phyloP scores from a whole-genome alignment of 1,284 basidiomycete genomes.

The Thelephora terrestris region DNA sequence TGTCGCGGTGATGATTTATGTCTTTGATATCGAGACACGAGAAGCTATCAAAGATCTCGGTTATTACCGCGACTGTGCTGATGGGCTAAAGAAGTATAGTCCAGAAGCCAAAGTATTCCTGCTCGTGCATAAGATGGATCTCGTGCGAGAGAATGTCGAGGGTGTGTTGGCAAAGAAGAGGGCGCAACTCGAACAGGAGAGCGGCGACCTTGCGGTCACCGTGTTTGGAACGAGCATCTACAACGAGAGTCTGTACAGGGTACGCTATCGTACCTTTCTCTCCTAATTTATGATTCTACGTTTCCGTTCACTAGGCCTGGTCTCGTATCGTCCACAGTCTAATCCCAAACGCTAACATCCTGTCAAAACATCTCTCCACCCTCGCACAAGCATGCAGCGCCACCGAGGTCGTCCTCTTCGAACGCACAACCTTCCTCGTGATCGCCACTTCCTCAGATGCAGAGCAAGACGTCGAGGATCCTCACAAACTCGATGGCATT shows the following conservation, averaged over 20 bases:
- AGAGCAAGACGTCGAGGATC: slow-evolving; percentile 22
- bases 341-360: slow-evolving; percentile 88
- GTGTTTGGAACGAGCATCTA: slow-evolving; percentile 96
- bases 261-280: slow-evolving; percentile 21
- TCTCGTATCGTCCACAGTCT: slow-evolving; percentile 94
- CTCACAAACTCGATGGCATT: slow-evolving; percentile 57
- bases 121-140: slow-evolving; percentile 96
- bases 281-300: neutral
- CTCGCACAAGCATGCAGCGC: slow-evolving; percentile 83
- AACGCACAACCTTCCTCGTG: slow-evolving; percentile 95
- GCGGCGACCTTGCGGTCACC: slow-evolving; percentile 45
- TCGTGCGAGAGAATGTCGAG: slow-evolving; percentile 52
- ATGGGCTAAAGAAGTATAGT: slow-evolving; percentile 66
- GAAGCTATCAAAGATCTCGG: slow-evolving; percentile 71
- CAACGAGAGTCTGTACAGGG: slow-evolving; percentile 96
- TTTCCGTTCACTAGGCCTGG: slow-evolving; percentile 65
- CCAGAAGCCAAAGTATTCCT: slow-evolving; percentile 83
- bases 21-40: slow-evolving; percentile 84
- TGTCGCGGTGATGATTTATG: slow-evolving; percentile 96
- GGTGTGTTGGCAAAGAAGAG: slow-evolving; percentile 59
- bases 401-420: slow-evolving; percentile 92
- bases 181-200: slow-evolving; percentile 57
- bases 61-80: slow-evolving; percentile 83
- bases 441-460: slow-evolving; percentile 62
- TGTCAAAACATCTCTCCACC: slow-evolving; percentile 78